Evolutionary conservation across 176 grass and related monocot species (phyloP).

Genomic region (Alopecurus myosuroides): DNA sequence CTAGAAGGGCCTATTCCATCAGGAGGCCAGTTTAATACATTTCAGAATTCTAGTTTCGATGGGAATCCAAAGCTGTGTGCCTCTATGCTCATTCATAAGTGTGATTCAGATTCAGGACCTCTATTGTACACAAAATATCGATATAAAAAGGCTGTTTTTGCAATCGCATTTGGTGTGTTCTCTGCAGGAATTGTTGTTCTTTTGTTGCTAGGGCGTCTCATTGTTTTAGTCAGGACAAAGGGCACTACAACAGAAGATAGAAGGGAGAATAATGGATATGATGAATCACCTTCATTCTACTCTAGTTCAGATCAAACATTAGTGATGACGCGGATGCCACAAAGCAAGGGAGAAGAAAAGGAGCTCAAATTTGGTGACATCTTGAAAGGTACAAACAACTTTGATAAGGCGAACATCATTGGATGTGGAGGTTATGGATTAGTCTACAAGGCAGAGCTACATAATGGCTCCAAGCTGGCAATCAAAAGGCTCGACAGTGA

Average conservation of each 20-base stretch:
- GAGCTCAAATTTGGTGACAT: conserved; percentile 17
- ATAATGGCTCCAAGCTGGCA: conserved; percentile 20
- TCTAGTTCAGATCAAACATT: neutral
- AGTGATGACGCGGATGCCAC: neutral
- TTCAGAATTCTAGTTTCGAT: neutral
- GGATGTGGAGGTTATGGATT: conserved; percentile 52
- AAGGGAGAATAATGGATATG: neutral
- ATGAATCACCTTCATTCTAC: neutral
- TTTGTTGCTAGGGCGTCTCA: neutral
- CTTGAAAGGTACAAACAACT: conserved; percentile 44
- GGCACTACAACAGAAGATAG: neutral
- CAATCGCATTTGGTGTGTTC: conserved; percentile 8
- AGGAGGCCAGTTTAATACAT: conserved; percentile 21
- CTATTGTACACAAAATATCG: neutral
- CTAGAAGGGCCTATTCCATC: conserved; percentile 29
- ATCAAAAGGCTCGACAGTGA: conserved; percentile 48
- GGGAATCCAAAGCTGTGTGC: conserved; percentile 20
- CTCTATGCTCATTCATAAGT: neutral
- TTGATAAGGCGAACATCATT: conserved; percentile 35
- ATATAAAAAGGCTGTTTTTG: neutral
- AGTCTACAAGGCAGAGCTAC: conserved; percentile 50
- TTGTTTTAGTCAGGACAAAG: accelerated
- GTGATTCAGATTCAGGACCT: neutral
- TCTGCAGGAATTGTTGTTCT: neutral
- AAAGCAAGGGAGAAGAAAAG: neutral